phyloP scores from a whole-genome alignment of 257 asterid genomes.

The Ajuga chamaepitys region DNA sequence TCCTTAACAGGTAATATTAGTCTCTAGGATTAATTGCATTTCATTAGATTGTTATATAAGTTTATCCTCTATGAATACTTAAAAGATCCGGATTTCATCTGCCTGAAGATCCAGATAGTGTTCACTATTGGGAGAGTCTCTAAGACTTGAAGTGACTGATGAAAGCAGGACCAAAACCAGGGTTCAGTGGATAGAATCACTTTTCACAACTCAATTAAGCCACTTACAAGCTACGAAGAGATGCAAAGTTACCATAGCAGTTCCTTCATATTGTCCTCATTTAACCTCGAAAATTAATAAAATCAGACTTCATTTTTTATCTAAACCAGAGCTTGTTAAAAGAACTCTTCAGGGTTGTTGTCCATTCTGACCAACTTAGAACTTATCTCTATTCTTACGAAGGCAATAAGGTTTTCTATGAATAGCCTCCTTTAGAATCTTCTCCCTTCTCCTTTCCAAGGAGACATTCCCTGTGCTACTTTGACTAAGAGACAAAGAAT shows the following conservation, averaged over 20 bases:
- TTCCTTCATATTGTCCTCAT: not conserved
- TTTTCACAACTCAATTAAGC: not conserved
- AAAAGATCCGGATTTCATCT: not conserved
- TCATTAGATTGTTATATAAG: not conserved
- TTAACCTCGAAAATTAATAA: not conserved
- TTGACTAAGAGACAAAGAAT: not conserved
- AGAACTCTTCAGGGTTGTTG: too few species aligned
- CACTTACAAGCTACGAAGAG: not conserved
- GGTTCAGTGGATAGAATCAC: not conserved
- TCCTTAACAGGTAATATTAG: not conserved
- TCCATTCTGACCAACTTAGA: not conserved
- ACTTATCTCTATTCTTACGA: not conserved
- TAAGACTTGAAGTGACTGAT: not conserved
- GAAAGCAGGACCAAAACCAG: not conserved
- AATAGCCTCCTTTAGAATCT: not conserved
- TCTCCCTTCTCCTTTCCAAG: not conserved
- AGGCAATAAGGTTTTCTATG: not conserved
- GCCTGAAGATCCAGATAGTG: not conserved
- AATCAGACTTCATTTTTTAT: not conserved
- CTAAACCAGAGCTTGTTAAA: not conserved
- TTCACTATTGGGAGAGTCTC: not conserved
- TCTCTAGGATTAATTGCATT: not conserved
- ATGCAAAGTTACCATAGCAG: not conserved
- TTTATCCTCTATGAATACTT: not conserved
- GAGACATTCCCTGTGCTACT: not conserved